Conservation (phyloP, 1,284 basidiomycete species). For the Hemileia vastatrix region DNA sequence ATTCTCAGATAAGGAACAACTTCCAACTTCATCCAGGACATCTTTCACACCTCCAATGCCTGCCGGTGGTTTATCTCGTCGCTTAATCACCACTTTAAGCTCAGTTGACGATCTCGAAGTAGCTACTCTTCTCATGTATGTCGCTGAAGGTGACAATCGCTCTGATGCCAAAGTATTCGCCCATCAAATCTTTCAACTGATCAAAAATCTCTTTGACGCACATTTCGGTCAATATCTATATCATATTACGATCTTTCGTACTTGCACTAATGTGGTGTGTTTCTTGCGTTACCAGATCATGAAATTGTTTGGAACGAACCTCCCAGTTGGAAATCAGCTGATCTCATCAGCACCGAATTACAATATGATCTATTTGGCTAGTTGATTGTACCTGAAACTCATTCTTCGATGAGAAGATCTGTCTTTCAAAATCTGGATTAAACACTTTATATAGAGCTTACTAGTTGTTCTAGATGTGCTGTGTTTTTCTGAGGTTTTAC, state of each 20-base stretch:
- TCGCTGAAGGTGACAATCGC: conserved; percentile 12
- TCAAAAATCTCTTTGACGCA: neutral
- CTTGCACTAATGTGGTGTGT: neutral
- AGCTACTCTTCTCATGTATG: conserved; percentile 1
- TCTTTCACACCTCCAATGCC: no score
- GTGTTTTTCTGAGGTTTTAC: no score
- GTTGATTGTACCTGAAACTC: no score
- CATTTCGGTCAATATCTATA: neutral
- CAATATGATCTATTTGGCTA: no score
- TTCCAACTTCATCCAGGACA: no score
- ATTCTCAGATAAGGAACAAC: no score
- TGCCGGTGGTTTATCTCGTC: conserved; percentile 2
- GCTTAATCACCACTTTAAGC: neutral
- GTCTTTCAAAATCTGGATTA: no score
- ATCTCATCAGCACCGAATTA: no score
- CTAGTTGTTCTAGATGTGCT: no score
- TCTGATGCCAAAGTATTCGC: neutral
- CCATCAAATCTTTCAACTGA: neutral
- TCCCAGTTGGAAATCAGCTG: neutral
- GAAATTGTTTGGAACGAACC: neutral
- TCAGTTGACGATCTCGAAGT: neutral
- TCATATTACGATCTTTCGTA: neutral
- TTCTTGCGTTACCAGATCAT: no score
- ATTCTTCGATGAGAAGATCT: no score
- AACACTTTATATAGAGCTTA: no score